phyloP scores from a whole-genome alignment of 148 eudicot genomes.

The Camellia sinensis region DNA sequence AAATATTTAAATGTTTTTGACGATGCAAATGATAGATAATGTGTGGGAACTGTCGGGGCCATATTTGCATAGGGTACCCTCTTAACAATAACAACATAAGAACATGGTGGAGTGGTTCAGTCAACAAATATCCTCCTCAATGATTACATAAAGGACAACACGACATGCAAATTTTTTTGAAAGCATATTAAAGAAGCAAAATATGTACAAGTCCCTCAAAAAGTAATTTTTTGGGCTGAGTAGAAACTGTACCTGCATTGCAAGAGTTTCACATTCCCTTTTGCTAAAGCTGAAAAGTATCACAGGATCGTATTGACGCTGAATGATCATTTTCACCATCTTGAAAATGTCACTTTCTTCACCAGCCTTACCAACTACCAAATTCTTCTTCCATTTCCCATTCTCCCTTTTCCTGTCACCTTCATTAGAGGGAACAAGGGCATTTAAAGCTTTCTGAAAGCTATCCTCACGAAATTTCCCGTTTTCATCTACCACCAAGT shows the following conservation, averaged over 20 bases:
- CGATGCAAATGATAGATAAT: neutral
- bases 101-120: neutral
- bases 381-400: slow-evolving; percentile 84
- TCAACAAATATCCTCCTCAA: neutral
- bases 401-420: slow-evolving; percentile 61
- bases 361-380: slow-evolving; percentile 66
- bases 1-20: neutral
- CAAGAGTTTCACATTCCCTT: slow-evolving; percentile 95
- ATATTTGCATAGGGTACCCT: neutral
- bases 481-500: slow-evolving; percentile 93
- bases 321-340: slow-evolving; percentile 96
- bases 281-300: slow-evolving; percentile 97
- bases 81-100: neutral
- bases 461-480: slow-evolving; percentile 98
- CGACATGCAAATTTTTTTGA: neutral
- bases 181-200: neutral
- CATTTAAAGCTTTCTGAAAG: slow-evolving; percentile 94
- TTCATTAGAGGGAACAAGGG: slow-evolving; percentile 76
- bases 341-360: slow-evolving; percentile 98
- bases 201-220: neutral
- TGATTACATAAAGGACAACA: neutral
- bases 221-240: neutral
- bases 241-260: slow-evolving; percentile 76
- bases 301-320: slow-evolving; percentile 94
- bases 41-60: neutral